Base-by-base conservation (phyloP, 1,284 basidiomycete genomes). In the Ceratobasidium sp. region DNA sequence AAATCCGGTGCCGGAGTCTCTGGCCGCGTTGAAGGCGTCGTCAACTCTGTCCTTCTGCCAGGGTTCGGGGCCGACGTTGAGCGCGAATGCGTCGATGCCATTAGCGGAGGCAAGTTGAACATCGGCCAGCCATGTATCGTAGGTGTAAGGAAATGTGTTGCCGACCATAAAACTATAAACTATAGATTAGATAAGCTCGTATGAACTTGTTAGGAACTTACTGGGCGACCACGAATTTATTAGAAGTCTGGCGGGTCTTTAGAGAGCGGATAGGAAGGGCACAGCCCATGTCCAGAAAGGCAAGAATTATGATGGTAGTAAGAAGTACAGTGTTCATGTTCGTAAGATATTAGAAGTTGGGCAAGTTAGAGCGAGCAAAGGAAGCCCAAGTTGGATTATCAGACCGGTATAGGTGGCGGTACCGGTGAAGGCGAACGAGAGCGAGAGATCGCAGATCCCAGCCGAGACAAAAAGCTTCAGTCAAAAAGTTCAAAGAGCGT, bases 31-130 rank as follows among this genome's bases (percentile, higher is more conserved):
- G 82, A 89, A 95, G 86, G 93, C 94, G 79, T 92, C 89, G n/a
- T 86, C 86, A 15, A 94, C 89, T 62, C 90, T 88, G 71, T 85
- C 86, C 64, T 88, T 85, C 82, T 93, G 89, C 91, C 92, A 95
- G 40, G 84, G 82, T 82, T 94, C 92, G 0, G 83, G 84, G 17
- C 94, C 92, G 42, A 92, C 85, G 81, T 93, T 93, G 65, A 92
- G 86, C 0, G 89, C 91, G 81, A 92, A 92, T 2, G 89, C 92
- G 81, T 92, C 91, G 38, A 81, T 89, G 9, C 91, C 91, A 73
- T 85, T 87, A 1, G 86, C 84, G 80, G 89, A 84, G 0, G 93
- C 93, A n/a, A 91, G 85, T 1, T 81, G 64, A 46, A 94, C 90
- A 81, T 94, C 88, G 46, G 83, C 83, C 0, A 83, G 77, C 89